Percentiles rank a stretch among this genome's conserved stretches.
Evolutionary conservation across 495 filamentous ascomycete genomes (phyloP).

Genomic region (Penicillium fimorum): DNA sequence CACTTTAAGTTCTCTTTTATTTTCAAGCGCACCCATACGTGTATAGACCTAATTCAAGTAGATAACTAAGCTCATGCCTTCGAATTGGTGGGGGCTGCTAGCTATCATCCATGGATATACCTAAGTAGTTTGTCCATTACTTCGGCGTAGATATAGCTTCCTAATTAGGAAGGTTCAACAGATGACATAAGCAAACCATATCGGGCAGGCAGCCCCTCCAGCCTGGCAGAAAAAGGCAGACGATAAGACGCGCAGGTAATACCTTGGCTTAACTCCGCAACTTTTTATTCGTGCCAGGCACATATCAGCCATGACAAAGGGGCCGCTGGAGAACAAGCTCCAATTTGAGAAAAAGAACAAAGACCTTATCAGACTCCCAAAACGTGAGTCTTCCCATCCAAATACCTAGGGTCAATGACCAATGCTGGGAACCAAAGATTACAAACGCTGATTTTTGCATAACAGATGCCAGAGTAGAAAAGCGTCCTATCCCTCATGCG

Average conservation of each 20-base stretch:
- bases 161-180: background rate
- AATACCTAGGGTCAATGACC: background rate
- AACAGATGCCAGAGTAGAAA: slow-evolving; percentile 50
- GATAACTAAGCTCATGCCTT: background rate
- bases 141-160: background rate
- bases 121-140: background rate
- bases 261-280: background rate
- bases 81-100: background rate
- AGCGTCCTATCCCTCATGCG: slow-evolving; percentile 71
- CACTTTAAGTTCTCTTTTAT: slow-evolving; percentile 44
- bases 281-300: background rate
- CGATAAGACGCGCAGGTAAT: slow-evolving; percentile 17
- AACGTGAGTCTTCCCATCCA: slow-evolving; percentile 24
- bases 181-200: background rate
- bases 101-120: background rate
- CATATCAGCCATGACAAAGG: slow-evolving; percentile 26
- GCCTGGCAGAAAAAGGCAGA: slow-evolving; percentile 27
- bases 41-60: slow-evolving; percentile 34
- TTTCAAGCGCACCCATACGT: slow-evolving; percentile 35
- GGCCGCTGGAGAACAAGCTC: slow-evolving; percentile 30
- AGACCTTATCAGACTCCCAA: slow-evolving; percentile 38
- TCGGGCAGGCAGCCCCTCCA: background rate
- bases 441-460: slow-evolving; percentile 15
- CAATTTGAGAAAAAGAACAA: slow-evolving; percentile 45
- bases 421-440: slow-evolving; percentile 7